Base-by-base conservation (phyloP, 805 yeast species). In the Lachancea sp. region DNA sequence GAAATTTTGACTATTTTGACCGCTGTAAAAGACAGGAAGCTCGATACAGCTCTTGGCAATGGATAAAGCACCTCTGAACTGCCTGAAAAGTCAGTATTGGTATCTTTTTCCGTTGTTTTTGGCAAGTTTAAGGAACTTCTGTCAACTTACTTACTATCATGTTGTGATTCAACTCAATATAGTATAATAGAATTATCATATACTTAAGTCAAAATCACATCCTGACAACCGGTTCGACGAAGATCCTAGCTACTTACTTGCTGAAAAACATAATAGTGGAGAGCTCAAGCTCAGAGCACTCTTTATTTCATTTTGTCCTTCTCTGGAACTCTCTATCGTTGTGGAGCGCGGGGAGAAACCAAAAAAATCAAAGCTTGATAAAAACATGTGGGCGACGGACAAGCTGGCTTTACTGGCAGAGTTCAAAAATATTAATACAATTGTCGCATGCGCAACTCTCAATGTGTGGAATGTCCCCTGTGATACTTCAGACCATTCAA, bases 401-500 rank as follows among this genome's bases (percentile, higher is more conserved):
- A 22, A 8, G n/a, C n/a, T n/a, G n/a, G n/a, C n/a, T n/a, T n/a
- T n/a, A n/a, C 25, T 22, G 25, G 25, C 25, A 22, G 35, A 27
- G 27, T 16, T 41, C 44, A 10, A 11, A n/a, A 18, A 41, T 35
- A 41, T 13, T 35, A 41, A 38, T 43, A 38, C 46, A 35, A 41
- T 32, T 38, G 42, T 31, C 27, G 17, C 34, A 29, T 30, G 22
- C 36, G 20, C n/a, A 35, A 11, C 34, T 30, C 22, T 61, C 65
- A 90, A 71, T 91, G 98, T 36, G 98, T 91, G n/a, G 97, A 82
- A 68, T 93, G 99, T 18, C 96, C 98, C 57, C 97, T 79, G 67
- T 93, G 99, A 66, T 93, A 93, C 68, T 93, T 93, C 66, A 93
- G 74, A 22, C 99, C 99, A 65, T 93, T 93, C 59, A 93, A 72